phyloP scores from a whole-genome alignment of 331 rosid genomes.

The Malus hybrid region DNA sequence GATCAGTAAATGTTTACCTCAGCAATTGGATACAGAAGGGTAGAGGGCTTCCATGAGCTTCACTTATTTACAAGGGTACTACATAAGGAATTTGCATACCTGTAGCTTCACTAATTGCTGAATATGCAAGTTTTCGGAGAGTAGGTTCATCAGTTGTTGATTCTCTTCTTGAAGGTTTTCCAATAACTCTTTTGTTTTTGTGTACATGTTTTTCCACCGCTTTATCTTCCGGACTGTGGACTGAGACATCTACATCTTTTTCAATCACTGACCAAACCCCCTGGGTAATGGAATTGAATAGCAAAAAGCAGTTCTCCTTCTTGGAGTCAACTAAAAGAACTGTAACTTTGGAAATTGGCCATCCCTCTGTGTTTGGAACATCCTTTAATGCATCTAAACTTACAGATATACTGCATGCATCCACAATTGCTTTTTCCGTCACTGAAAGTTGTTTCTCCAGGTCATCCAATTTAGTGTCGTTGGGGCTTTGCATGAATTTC shows the following conservation, averaged over 20 bases:
- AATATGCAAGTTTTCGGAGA: conserved; percentile 53
- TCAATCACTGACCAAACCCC: conserved; percentile 80
- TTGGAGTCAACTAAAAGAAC: conserved; percentile 56
- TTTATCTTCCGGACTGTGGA: conserved; percentile 30
- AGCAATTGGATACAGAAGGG: not conserved
- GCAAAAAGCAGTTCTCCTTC: conserved; percentile 60
- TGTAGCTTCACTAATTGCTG: conserved; percentile 60
- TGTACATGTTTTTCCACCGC: conserved; percentile 16
- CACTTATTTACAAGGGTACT: not conserved
- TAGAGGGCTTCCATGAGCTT: not conserved
- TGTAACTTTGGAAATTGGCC: conserved; percentile 75
- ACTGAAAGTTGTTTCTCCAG: conserved; percentile 58
- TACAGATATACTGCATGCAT: conserved; percentile 57
- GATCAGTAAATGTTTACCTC: not conserved
- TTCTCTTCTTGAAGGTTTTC: conserved; percentile 39
- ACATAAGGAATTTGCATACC: conserved; percentile 33
- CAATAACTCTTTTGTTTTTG: conserved; percentile 43
- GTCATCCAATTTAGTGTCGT: conserved; percentile 38
- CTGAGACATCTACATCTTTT: conserved; percentile 33
- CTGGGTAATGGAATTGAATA: conserved; percentile 36
- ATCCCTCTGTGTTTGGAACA: conserved; percentile 51
- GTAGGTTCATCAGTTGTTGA: conserved; percentile 27
- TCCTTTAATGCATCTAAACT: conserved; percentile 52
- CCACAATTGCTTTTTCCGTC: conserved; percentile 58
- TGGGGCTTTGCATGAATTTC: conserved; percentile 52